These are phyloP conservation scores for Plectranthus barbatus DNA, from an alignment of 257 asterid genomes.

Conservation along the genomic window DNA sequence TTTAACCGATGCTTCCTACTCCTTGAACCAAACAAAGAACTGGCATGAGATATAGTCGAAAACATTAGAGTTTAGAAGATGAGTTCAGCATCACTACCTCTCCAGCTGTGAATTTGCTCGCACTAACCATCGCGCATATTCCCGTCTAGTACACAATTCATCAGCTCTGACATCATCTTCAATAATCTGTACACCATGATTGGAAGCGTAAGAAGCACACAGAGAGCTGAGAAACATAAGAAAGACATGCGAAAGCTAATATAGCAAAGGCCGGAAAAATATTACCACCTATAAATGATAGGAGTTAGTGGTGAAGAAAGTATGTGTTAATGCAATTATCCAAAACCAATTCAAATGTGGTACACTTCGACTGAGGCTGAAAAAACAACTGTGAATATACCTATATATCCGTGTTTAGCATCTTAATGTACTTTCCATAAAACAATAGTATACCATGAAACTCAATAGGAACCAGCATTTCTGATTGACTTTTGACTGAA, in stretches of 20 bases:
- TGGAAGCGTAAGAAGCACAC: conserved; percentile 23
- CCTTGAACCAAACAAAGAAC: conserved; percentile 34
- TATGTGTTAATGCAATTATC: neutral
- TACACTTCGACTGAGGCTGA: neutral
- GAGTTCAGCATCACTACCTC: conserved; percentile 43
- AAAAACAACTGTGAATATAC: neutral
- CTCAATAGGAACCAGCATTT: neutral
- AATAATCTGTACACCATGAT: conserved; percentile 55
- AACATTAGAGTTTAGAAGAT: neutral
- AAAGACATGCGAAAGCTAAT: conserved; percentile 1
- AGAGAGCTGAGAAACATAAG: conserved; percentile 16
- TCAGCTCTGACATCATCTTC: conserved; percentile 68
- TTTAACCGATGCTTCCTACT: conserved; percentile 45
- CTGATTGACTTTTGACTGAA: neutral
- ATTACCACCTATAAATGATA: neutral
- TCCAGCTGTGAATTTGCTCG: conserved; percentile 57
- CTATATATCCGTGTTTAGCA: neutral
- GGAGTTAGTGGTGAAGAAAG: neutral
- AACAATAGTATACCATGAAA: neutral
- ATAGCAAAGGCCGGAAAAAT: conserved; percentile 1
- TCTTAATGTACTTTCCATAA: neutral
- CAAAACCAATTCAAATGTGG: neutral
- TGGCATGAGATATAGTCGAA: neutral
- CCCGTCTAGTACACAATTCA: conserved; percentile 84
- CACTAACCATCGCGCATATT: conserved; percentile 85